A percentile compares a stretch with the other conserved stretches of the same genome.
Conservation (phyloP, 2,329 filamentous ascomycete species). For the Alternaria alternata region DNA sequence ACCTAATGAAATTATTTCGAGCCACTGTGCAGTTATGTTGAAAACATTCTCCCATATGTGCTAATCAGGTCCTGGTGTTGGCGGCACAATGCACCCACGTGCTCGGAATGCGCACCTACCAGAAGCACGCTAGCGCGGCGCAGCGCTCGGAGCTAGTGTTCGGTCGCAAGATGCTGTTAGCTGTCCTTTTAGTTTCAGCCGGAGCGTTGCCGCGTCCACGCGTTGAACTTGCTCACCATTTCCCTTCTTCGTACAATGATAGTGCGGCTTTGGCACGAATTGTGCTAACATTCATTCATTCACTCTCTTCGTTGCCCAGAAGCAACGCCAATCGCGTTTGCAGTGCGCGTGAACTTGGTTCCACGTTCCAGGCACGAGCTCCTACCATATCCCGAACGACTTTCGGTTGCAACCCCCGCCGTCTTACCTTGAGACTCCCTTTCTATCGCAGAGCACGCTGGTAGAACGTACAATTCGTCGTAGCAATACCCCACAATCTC, state of each 20-base stretch:
- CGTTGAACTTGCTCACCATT: constrained; percentile 25
- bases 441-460: constrained; percentile 11
- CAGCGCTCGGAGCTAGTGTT: constrained; percentile 22
- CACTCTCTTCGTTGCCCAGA: neutral
- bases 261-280: constrained; percentile 30
- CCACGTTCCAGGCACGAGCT: constrained; percentile 11
- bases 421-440: constrained; percentile 20
- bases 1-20: constrained; percentile 2
- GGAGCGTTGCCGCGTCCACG: constrained; percentile 33
- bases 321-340: constrained; percentile 23
- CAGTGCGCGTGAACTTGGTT: constrained; percentile 13
- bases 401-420: constrained; percentile 18
- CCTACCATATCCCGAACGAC: constrained; percentile 13
- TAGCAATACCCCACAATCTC: neutral
- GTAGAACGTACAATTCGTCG: neutral
- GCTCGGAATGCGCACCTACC: constrained; percentile 20
- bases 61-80: neutral
- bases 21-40: neutral
- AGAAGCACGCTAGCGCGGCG: constrained; percentile 27
- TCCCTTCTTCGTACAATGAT: constrained; percentile 36
- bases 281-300: constrained; percentile 35
- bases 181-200: constrained; percentile 45
- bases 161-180: constrained; percentile 30
- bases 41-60: neutral
- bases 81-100: constrained; percentile 19